phyloP scores from a whole-genome alignment of 352 stramenopile species.

The Phytopythium sindhum region DNA sequence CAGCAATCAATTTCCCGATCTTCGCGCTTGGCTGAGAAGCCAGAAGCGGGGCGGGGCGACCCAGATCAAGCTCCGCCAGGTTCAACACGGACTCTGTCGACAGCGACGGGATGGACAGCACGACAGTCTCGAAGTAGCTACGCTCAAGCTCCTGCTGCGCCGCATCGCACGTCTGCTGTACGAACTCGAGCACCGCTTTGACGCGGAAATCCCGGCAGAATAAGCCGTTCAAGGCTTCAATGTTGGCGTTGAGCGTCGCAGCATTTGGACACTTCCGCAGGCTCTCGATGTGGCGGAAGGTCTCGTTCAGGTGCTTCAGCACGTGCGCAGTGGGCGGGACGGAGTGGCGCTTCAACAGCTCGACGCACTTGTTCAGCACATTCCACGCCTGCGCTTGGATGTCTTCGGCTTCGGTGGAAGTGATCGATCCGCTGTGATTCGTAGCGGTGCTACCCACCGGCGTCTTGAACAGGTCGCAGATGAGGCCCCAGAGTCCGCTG shows the following conservation, averaged over 20 bases:
- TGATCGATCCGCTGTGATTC: constrained; percentile 27
- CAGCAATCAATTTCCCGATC: constrained; percentile 36
- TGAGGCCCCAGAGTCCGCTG: constrained; percentile 64
- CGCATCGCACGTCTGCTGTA: constrained; percentile 35
- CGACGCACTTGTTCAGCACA: constrained; percentile 47
- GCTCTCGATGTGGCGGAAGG: constrained; percentile 61
- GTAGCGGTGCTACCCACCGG: constrained; percentile 19
- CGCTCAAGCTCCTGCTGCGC: constrained; percentile 38
- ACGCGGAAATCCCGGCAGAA: constrained; percentile 69
- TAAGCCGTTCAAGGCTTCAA: constrained; percentile 48
- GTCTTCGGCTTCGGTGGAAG: constrained; percentile 58
- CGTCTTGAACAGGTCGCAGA: constrained; percentile 72
- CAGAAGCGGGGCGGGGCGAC: constrained; percentile 3
- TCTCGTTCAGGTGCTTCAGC: constrained; percentile 58
- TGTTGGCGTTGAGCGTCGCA: constrained; percentile 59
- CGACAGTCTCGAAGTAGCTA: constrained; percentile 61
- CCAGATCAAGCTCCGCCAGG: constrained; percentile 4
- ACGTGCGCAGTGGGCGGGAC: constrained; percentile 32
- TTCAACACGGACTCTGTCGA: constrained; percentile 15
- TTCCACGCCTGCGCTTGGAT: constrained; percentile 60
- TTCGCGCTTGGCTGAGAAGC: constrained; percentile 21
- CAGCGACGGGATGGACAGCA: constrained; percentile 37
- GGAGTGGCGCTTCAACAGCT: constrained; percentile 47
- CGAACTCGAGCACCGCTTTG: constrained; percentile 57
- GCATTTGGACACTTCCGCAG: constrained; percentile 69